A percentile compares a stretch with the other conserved stretches of the same genome.
phyloP scores from a whole-genome alignment of 2,329 filamentous ascomycete genomes.

The Arthrobotrys megalospora region DNA sequence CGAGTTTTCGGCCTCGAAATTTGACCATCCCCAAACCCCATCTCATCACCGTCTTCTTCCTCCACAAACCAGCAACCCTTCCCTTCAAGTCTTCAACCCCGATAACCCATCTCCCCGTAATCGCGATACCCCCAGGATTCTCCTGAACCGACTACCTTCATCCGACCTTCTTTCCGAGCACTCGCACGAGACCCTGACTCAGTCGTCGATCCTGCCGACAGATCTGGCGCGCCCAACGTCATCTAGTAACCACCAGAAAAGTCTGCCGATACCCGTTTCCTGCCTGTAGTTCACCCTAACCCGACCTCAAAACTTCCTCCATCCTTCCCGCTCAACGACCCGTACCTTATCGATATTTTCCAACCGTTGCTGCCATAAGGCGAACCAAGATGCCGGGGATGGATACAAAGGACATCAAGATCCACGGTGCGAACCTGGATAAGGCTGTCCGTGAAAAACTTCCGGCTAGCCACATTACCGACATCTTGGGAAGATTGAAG shows the following conservation, averaged over 20 bases:
- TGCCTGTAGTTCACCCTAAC: neutral
- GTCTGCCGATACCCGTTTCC: constrained; percentile 14
- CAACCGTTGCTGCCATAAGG: neutral
- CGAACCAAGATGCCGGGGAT: constrained; percentile 69
- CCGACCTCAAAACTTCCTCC: neutral
- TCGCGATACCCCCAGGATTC: constrained; percentile 5
- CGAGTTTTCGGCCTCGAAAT: constrained; percentile 51
- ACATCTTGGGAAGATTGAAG: constrained; percentile 83
- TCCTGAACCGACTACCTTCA: neutral
- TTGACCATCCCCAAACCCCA: constrained; percentile 44
- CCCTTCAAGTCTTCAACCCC: constrained; percentile 1
- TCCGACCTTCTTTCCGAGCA: constrained; percentile 31
- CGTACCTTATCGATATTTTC: constrained; percentile 5
- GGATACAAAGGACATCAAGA: constrained; percentile 85
- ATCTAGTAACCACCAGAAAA: constrained; percentile 5
- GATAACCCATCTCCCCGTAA: neutral
- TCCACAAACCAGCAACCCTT: neutral
- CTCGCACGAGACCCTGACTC: constrained; percentile 46
- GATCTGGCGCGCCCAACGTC: constrained; percentile 27
- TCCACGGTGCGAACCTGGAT: constrained; percentile 82
- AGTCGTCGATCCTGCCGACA: constrained; percentile 37
- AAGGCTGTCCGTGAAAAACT: constrained; percentile 85
- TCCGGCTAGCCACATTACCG: constrained; percentile 78
- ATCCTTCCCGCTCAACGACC: neutral
- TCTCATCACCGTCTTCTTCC: constrained; percentile 33